These are phyloP conservation scores for Beauveria medogensis DNA, from an alignment of 2,329 filamentous ascomycete genomes.

Conservation along the genomic window DNA sequence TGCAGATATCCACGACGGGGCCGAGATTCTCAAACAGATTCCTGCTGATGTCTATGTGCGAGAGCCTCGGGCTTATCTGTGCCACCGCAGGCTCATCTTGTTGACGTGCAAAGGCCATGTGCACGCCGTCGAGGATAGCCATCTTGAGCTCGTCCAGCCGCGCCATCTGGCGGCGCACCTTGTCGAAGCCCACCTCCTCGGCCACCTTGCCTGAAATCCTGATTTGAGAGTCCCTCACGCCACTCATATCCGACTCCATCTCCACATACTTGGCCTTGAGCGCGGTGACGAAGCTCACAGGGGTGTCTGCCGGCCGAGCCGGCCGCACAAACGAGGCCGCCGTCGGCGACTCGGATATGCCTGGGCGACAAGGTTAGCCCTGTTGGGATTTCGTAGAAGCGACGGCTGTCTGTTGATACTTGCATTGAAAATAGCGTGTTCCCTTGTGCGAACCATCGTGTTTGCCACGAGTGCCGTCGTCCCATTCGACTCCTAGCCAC, in stretches of 20 bases:
- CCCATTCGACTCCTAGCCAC: constrained; percentile 97
- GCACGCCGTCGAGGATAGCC: constrained; percentile 72
- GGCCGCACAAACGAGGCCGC: constrained; percentile 84
- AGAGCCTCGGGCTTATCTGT: constrained; percentile 55
- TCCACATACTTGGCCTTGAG: constrained; percentile 73
- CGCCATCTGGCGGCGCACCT: constrained; percentile 74
- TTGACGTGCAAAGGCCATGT: constrained; percentile 39
- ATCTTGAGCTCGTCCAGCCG: constrained; percentile 69
- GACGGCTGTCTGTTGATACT: constrained; percentile 15
- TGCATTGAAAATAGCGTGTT: constrained; percentile 76
- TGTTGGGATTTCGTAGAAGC: background rate
- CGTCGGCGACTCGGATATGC: constrained; percentile 55
- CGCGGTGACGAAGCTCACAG: constrained; percentile 70
- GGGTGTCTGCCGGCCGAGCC: constrained; percentile 57
- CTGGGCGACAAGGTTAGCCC: constrained; percentile 24
- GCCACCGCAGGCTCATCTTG: constrained; percentile 32
- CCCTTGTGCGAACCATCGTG: constrained; percentile 80
- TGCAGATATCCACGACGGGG: constrained; percentile 64
- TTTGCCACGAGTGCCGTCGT: constrained; percentile 78
- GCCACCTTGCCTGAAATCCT: constrained; percentile 72
- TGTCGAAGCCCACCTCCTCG: constrained; percentile 92
- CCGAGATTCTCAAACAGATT: constrained; percentile 67
- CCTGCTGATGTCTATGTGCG: constrained; percentile 75
- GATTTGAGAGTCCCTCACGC: constrained; percentile 36
- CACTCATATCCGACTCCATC: constrained; percentile 27